phyloP scores from a whole-genome alignment of 768 basidiomycete genomes.

The Suillus cothurnatus region DNA sequence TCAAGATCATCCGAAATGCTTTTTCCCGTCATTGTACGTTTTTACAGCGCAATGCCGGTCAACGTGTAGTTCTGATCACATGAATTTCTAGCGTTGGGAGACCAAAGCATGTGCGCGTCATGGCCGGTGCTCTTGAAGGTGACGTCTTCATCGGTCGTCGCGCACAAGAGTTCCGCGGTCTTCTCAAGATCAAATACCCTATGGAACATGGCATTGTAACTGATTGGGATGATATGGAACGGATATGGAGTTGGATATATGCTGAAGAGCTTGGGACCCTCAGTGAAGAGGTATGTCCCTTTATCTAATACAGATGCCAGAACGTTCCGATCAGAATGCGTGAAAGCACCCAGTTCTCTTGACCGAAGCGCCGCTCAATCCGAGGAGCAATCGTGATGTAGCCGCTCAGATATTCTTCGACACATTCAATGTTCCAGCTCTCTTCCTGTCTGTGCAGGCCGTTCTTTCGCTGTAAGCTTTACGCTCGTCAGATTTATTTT shows the following conservation, averaged over 20 bases:
- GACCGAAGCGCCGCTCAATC: conserved; percentile 97
- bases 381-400: conserved; percentile 92
- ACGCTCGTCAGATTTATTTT: conserved; percentile 4
- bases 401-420: conserved; percentile 99
- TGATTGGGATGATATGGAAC: conserved; percentile 99
- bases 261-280: conserved; percentile 93
- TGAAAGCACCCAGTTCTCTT: conserved; percentile 92
- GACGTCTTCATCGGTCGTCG: conserved; percentile 95
- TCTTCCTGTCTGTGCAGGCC: conserved; percentile 96
- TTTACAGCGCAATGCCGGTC: conserved; percentile 32
- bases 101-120: conserved; percentile 96
- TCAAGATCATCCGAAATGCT: conserved; percentile 98
- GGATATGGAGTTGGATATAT: conserved; percentile 99
- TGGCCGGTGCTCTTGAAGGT: conserved; percentile 96
- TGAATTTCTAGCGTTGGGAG: conserved; percentile 74
- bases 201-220: conserved; percentile 99
- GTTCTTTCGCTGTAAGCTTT: conserved; percentile 86
- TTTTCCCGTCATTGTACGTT: conserved; percentile 97
- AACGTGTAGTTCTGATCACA: conserved; percentile 26
- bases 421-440: conserved; percentile 98
- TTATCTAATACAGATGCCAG: not conserved
- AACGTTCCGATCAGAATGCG: conserved; percentile 13
- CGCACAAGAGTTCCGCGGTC: conserved; percentile 93
- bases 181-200: conserved; percentile 98
- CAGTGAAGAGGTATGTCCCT: conserved; percentile 83